A percentile compares a stretch with the other conserved stretches of the same genome.
These are phyloP conservation scores for Ascosphaera apis DNA, from an alignment of 2,329 filamentous ascomycete species.

Conservation along the genomic window DNA sequence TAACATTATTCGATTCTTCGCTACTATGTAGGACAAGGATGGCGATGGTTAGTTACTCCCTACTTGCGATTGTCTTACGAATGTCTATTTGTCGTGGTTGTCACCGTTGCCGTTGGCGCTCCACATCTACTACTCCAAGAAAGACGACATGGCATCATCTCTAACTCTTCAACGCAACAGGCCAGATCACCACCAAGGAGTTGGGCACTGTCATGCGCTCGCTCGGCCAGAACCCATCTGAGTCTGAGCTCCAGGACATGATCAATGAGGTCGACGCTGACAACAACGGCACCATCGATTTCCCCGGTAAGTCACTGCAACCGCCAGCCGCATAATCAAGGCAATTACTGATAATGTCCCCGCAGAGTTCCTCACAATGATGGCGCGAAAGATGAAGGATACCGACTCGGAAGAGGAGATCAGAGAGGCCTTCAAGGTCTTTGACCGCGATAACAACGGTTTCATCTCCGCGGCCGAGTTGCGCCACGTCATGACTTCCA, in stretches of 20 bases:
- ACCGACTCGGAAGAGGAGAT: conserved; percentile 84
- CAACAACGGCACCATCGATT: conserved; percentile 83
- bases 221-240: conserved; percentile 69
- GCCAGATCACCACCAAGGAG: conserved; percentile 82
- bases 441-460: conserved; percentile 77
- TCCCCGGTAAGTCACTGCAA: conserved; percentile 40
- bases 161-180: too few species aligned
- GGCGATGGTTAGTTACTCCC: conserved; percentile 63
- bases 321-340: background rate
- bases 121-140: too few species aligned
- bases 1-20: conserved; percentile 7
- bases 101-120: conserved; percentile 1
- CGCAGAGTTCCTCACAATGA: conserved; percentile 74
- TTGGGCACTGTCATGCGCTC: conserved; percentile 79
- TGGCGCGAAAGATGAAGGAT: conserved; percentile 87
- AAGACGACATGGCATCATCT: too few species aligned
- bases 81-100: background rate
- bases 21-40: conserved; percentile 50
- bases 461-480: conserved; percentile 78
- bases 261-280: conserved; percentile 85
- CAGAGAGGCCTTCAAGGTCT: conserved; percentile 72
- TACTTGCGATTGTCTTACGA: too few species aligned
- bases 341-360: conserved; percentile 4
- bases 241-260: conserved; percentile 81
- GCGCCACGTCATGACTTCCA: conserved; percentile 79